Evolutionary conservation across 2,329 filamentous ascomycete genomes (phyloP), one percentile per base, ranked within the genome.

Genomic region (Scedosporium apiospermum): DNA sequence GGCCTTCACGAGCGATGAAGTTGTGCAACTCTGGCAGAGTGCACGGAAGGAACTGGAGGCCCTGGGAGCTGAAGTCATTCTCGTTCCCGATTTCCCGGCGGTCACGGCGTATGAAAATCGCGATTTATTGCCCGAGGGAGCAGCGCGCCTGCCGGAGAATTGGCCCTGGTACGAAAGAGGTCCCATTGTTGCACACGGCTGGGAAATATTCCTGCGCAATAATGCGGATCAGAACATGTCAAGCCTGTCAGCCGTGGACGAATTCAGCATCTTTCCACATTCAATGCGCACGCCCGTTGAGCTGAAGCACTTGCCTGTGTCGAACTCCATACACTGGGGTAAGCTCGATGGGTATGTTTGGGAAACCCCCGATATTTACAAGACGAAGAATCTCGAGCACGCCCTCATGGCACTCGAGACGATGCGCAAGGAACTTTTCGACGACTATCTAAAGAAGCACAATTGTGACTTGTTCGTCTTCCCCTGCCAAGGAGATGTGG

Each of bases 401-500:
- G 80, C 78, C 0, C 66, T 84, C 0, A 67, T 72, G 21, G 74
- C 75, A 0, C 73, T 84, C 0, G 81, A 84, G 69, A 71, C 69
- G 1, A 75, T 77, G 64, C 77, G 81, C 3, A 80, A 80, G 64
- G 70, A 72, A 12, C 77, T 79, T n/a, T 67, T 81, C 0, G 81
- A 84, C 60, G 75, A 78, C 44, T 84, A 79, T 78, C 76, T 84
- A 70, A 72, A 75, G n/a, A 53, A 58, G 0, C 64, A 73, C 3
- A 67, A 67, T 0, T 71, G 80, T 12, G 79, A 83, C 64, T 70
- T 74, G 4, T 71, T 83, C 1, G 79, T 77, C 0, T 82, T 81
- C 62, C 82, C 82, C 0, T 75, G 78, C 0, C 75, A 77, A 30
- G 80, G 79, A 0, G 81, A 84, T 64, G 74, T 83, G 0, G 81